Conservation (phyloP, 2,329 filamentous ascomycete species). For the Aureobasidium namibiae region DNA sequence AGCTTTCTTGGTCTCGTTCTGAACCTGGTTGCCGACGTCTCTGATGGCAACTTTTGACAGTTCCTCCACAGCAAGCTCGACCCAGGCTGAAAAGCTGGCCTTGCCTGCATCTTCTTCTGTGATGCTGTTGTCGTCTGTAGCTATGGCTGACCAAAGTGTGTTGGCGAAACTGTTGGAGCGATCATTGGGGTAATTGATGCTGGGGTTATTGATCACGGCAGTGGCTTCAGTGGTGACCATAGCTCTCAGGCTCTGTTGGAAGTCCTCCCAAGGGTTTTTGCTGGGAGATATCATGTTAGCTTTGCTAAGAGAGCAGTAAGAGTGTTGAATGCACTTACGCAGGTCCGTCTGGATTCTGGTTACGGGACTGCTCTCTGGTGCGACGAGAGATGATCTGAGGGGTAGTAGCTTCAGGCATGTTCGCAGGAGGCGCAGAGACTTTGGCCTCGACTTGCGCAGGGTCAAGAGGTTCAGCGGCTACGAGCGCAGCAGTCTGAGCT, state of each 20-base stretch:
- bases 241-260: background rate
- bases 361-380: no score
- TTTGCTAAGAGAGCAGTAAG: no score
- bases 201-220: background rate
- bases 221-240: background rate
- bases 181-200: background rate
- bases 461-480: background rate
- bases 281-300: background rate
- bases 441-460: background rate
- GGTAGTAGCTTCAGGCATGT: no score
- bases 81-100: background rate
- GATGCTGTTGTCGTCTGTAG: background rate
- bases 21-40: background rate
- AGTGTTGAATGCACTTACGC: background rate
- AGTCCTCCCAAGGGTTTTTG: background rate
- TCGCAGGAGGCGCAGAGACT: background rate
- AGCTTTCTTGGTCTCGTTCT: background rate
- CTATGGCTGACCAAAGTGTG: background rate
- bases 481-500: background rate
- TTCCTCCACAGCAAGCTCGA: background rate
- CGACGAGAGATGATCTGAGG: background rate
- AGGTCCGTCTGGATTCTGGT: no score
- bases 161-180: background rate
- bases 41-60: background rate
- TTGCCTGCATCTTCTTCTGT: background rate